Evolutionary conservation across 495 filamentous ascomycete genomes (phyloP), one percentile per base, ranked within the genome.

Genomic region (Daldinia concentrica): DNA sequence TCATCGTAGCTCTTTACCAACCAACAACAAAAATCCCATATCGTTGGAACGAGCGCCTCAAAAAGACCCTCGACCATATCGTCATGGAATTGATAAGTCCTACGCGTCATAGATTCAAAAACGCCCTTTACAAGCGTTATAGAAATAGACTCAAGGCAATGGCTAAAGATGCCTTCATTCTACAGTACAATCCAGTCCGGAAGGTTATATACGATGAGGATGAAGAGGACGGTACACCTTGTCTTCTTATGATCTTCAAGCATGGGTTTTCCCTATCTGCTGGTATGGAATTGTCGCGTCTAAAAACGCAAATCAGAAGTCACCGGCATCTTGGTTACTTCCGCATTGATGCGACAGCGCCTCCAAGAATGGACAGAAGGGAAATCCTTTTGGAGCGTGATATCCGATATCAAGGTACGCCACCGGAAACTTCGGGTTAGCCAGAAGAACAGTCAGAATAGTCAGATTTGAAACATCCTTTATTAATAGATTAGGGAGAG

Each of bases 241-340:
- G 58, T 29, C 27, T 61, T 27, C 14, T 48, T 11, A 34, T 48
- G 26, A 29, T 50, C n/a, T 48, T 61, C 39, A 48, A 61, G 5
- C 4, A 48, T 1, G 11, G 14, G 34, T 14, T 22, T 48, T 19
- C 7, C 11, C 14, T 27, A 17, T n/a, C 19, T 30, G 2, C 2
- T 14, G 7, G 6, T 34, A 12, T 1, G 0, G 22, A 19, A 9
- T 6, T 61, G 1, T 51, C 11, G 2, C 1, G 0, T 3, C 24
- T 26, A 7, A 27, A n/a, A 26, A 29, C 6, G 3, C 43, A 2
- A 36, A 37, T 62, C 1, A 37, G 14, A 29, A 9, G 15, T 0
- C 2, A 5, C 3, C 17, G 22, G 43, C 8, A 48, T 48, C 19
- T 62, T 7, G 11, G 12, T 11, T 24, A 52, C 43, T 62, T 62